These are phyloP conservation scores for Microbotryum saponariae DNA, from an alignment of 1,284 basidiomycete genomes.

Conservation along the genomic window DNA sequence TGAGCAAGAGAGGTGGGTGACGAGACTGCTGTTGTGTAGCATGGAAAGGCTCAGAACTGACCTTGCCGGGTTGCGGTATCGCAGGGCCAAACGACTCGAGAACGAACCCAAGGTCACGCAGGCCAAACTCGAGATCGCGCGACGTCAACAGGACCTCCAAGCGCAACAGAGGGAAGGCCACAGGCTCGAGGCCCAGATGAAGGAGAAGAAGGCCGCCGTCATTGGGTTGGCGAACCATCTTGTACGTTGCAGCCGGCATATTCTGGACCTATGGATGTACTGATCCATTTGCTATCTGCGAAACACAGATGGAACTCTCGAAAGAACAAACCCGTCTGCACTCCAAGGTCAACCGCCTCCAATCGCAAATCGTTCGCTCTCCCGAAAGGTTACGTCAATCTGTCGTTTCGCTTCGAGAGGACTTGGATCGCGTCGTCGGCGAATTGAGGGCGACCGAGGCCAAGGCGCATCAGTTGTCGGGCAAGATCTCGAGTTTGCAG, in stretches of 20 bases:
- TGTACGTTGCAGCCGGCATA: conserved; percentile 1
- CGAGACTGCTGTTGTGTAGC: not conserved
- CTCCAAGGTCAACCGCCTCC: not conserved
- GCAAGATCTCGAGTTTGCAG: conserved; percentile 20
- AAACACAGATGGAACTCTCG: conserved; percentile 5
- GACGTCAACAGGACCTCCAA: conserved; percentile 3
- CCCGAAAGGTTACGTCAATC: conserved; percentile 19
- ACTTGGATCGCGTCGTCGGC: conserved; percentile 18
- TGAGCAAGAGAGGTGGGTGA: conserved; percentile 1
- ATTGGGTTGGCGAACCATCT: conserved; percentile 2
- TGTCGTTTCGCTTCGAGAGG: conserved; percentile 15
- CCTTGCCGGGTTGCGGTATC: not conserved
- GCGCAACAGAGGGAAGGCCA: conserved; percentile 4
- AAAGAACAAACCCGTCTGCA: conserved; percentile 16
- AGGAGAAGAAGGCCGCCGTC: conserved; percentile 3
- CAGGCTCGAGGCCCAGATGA: conserved; percentile 11
- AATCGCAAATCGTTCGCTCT: conserved; percentile 19
- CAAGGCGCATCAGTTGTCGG: conserved; percentile 21
- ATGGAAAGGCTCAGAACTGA: not conserved
- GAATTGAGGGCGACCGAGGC: conserved; percentile 15
- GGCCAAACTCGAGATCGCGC: not conserved
- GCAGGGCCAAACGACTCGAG: conserved; percentile 5
- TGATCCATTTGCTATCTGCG: not conserved
- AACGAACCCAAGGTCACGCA: conserved; percentile 13
- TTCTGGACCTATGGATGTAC: not conserved